Evolutionary conservation across 768 basidiomycete species (phyloP), one percentile per base, ranked within the genome.

Genomic region (Daedaleopsis sinensis): DNA sequence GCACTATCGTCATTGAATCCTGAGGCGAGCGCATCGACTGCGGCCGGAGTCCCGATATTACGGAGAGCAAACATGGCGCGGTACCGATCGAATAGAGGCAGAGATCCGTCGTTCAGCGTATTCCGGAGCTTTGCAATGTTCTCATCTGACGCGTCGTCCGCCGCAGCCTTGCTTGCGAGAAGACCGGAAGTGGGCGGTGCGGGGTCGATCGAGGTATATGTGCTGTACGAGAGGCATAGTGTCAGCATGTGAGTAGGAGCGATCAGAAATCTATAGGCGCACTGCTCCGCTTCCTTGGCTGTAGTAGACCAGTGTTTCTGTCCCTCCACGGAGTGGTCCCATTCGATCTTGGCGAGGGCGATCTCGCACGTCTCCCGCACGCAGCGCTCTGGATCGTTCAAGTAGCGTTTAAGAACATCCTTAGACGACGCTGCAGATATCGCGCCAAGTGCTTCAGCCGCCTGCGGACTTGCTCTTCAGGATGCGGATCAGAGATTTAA

Each of bases 371-470:
- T 99, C 78, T 99, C 97, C 38, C 94, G 83, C 0, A 96, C 91
- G 42, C 85, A 84, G 50, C 86, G 80, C 64, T 90, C 84, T 11
- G 83, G 70, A 78, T 98, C 93, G 56, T 77, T 72, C 36, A 91
- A 75, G 76, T 89, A 95, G 73, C 89, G 80, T 57, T 78, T 76
- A 39, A 99, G 81, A 58, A 94, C 72, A 3, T 87, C 82, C 12
- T 96, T 69, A 16, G 93, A 91, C 0, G 75, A 66, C 1, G 79
- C 69, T 21, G 85, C 79, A 9, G 92, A 94, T 39, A 98, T 93
- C 1, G 97, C 97, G 43, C 96, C 97, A 80, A 99, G 90, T 10
- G 97, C 97, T 77, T 99, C 97, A n/a, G 97, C 97, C 52, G 96
- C 95, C 91, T 96, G 64, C 2, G 21, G 18, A 12, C 5, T 42